Evolutionary conservation across 495 filamentous ascomycete species (phyloP).

Genomic region (Tuber magnatum): DNA sequence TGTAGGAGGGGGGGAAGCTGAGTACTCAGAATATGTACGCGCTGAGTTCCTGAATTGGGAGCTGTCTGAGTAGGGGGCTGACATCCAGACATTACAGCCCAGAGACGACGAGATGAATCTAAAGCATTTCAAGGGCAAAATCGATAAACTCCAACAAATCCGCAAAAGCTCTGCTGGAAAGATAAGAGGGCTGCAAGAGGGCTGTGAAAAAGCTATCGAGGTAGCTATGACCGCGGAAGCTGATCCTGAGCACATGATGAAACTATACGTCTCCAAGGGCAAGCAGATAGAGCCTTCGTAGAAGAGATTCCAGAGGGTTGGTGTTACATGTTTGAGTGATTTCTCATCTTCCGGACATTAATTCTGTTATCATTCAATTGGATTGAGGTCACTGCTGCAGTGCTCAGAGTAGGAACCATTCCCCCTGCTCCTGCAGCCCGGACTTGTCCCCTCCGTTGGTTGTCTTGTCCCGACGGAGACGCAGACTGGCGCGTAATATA

Average conservation of each 20-base stretch:
- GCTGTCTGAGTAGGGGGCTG: not conserved
- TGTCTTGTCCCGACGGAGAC: not conserved
- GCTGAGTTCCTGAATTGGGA: not conserved
- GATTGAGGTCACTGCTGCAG: not conserved
- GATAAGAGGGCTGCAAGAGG: not conserved
- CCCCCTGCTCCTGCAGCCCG: not conserved
- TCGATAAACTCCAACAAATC: not conserved
- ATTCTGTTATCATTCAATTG: not conserved
- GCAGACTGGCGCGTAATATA: not conserved
- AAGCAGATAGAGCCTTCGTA: not conserved
- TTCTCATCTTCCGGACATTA: not conserved
- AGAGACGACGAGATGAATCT: not conserved
- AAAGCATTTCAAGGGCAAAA: not conserved
- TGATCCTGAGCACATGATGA: not conserved
- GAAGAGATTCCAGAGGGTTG: not conserved
- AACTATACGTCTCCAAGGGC: not conserved
- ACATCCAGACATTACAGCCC: not conserved
- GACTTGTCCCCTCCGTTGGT: not conserved
- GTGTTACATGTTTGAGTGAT: not conserved
- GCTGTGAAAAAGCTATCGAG: not conserved
- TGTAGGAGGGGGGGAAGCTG: not conserved
- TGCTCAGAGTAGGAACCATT: not conserved
- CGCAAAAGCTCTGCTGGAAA: not conserved
- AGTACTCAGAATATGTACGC: not conserved
- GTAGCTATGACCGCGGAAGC: not conserved